These are phyloP conservation scores for Oryza coarctata DNA, from an alignment of 176 grass and related monocot genomes.

Conservation along the genomic window DNA sequence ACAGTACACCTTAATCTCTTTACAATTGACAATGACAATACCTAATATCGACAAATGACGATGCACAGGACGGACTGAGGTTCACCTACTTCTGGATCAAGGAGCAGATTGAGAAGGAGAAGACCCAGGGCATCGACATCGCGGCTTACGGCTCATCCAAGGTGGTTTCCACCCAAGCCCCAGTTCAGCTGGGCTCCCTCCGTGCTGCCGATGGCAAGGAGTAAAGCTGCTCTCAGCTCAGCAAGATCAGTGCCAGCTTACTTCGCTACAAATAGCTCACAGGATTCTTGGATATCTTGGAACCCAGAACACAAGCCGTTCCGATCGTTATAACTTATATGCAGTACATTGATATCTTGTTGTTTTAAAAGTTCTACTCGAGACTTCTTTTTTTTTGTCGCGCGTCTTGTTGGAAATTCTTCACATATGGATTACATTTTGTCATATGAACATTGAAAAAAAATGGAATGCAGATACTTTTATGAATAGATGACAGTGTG, in stretches of 20 bases:
- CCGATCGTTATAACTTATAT: not conserved
- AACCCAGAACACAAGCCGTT: not conserved
- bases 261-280: not conserved
- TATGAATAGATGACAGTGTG: not conserved
- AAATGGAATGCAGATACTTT: not conserved
- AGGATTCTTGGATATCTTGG: not conserved
- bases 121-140: constrained; percentile 44
- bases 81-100: constrained; percentile 96
- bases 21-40: not conserved
- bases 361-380: not conserved
- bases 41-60: not conserved
- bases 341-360: not conserved
- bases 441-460: not conserved
- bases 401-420: not conserved
- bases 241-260: no score
- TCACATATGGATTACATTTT: not conserved
- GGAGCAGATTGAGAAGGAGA: constrained; percentile 79
- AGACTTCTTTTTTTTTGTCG: not conserved
- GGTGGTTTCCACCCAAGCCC: constrained; percentile 69
- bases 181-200: constrained; percentile 75
- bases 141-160: constrained; percentile 66
- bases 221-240: constrained; percentile 34
- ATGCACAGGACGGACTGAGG: constrained; percentile 60
- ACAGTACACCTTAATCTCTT: not conserved
- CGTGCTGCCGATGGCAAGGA: constrained; percentile 78